phyloP scores from a whole-genome alignment of 2,329 filamentous ascomycete species.

The Ophiostoma sp. region DNA sequence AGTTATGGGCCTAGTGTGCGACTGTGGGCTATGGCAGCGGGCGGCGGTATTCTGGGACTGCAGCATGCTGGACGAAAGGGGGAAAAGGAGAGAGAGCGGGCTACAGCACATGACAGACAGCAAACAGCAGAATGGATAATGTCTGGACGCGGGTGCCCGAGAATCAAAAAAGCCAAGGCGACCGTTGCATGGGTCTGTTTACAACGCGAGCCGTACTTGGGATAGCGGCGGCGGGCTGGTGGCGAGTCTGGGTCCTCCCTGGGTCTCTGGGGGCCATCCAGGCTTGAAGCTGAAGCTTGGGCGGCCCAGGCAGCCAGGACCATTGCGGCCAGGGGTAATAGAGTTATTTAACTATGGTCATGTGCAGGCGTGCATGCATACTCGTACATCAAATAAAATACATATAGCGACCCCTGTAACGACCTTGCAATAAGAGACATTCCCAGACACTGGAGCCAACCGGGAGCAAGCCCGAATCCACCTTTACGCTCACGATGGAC shows the following conservation, averaged over 20 bases:
- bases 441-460: background rate
- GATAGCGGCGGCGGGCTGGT: conserved; percentile 9
- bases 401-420: background rate
- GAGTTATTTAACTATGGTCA: conserved; percentile 5
- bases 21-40: background rate
- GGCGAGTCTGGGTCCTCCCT: background rate
- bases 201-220: conserved; percentile 17
- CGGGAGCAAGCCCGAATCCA: background rate
- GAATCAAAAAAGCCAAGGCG: background rate
- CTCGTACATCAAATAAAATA: background rate
- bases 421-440: background rate
- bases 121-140: too few relatives aligned
- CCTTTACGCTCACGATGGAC: background rate
- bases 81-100: background rate
- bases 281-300: background rate
- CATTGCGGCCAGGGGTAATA: background rate
- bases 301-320: background rate
- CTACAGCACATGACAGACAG: too few relatives aligned
- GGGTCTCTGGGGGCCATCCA: background rate
- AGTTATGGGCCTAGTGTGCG: background rate
- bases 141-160: too few relatives aligned
- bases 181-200: conserved; percentile 20
- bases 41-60: too few relatives aligned
- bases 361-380: background rate
- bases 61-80: background rate